phyloP scores from a whole-genome alignment of 176 grass and related monocot genomes.

The Lolium rigidum region DNA sequence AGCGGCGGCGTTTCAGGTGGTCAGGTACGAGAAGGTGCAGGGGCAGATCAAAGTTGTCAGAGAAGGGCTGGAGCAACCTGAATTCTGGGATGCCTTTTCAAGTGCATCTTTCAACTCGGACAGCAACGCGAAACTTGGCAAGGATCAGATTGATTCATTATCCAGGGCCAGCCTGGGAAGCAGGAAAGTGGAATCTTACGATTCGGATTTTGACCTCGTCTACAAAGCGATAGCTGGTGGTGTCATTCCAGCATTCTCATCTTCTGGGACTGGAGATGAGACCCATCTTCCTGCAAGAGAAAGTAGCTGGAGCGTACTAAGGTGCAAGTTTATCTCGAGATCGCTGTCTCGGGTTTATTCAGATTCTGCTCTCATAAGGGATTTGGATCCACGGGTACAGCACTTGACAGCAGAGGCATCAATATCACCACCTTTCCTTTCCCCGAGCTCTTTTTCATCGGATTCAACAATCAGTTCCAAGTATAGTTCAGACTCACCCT shows the following conservation, averaged over 20 bases:
- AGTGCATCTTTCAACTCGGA: constrained; percentile 60
- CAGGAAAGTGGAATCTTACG: constrained; percentile 75
- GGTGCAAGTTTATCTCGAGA: constrained; percentile 73
- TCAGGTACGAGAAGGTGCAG: constrained; percentile 97
- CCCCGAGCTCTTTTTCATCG: constrained; percentile 84
- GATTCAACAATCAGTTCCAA: constrained; percentile 85
- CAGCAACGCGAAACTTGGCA: constrained; percentile 53
- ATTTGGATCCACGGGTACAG: constrained; percentile 56
- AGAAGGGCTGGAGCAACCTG: constrained; percentile 83
- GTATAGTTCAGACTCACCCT: constrained; percentile 91
- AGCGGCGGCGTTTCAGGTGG: constrained; percentile 83
- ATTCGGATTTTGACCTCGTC: constrained; percentile 87
- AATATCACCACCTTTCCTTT: constrained; percentile 85
- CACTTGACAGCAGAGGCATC: constrained; percentile 56
- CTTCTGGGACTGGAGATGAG: constrained; percentile 64
- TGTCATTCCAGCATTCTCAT: constrained; percentile 86
- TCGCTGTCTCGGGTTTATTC: constrained; percentile 63
- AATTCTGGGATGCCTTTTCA: constrained; percentile 92
- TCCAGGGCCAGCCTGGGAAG: constrained; percentile 55
- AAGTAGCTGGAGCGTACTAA: constrained; percentile 81
- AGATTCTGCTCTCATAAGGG: constrained; percentile 64
- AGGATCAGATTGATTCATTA: constrained; percentile 63
- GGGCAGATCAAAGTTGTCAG: constrained; percentile 66
- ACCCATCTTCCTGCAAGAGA: constrained; percentile 94
- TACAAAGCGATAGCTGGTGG: constrained; percentile 84